Evolutionary conservation across 306 rosid genomes (phyloP), one percentile per base, ranked within the genome.

Genomic region (Mucuna pruriens): DNA sequence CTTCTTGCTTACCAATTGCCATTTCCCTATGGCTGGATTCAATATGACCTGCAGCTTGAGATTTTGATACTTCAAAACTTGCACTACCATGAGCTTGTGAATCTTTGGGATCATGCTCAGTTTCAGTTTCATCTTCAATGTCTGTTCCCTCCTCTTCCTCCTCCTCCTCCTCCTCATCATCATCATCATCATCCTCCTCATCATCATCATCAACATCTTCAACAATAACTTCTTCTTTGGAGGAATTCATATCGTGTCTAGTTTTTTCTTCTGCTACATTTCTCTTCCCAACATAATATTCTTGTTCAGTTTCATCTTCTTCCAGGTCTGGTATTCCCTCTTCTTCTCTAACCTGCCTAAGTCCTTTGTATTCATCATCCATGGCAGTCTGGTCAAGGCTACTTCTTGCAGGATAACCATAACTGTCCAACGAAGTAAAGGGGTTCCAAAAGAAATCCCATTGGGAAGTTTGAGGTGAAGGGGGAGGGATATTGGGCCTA

Each of bases 371-470:
- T 15, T 91, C 97, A 82, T 91, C 92, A 68, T 93, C 94, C 81
- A 80, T 83, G 22, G 73, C 78, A 16, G 77, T 72, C 25, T 86
- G 92, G 4, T 90, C 93, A 44, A 86, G 75, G 82, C 88, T 84
- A 76, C 76, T 79, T 42, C 68, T 52, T 23, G 84, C 78, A 63
- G 93, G 91, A 83, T 90, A 91, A 64, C 90, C 90, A 58, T 90
- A 87, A 87, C 89, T 68, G 81, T 91, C 95, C 57, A 91, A 42
- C 2, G 98, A 90, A 13, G 97, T 86, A 90, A 94, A 94, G 0
- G 98, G 98, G 72, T 94, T 91, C 97, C 98, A 94, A 62, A 90
- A 91, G 75, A 84, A 91, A 79, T 94, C 95, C 98, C 98, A 94
- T 23, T 91, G 97, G 12, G 95, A 89, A 66, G 71, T 68, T 78